phyloP scores from a whole-genome alignment of 371 early-diverging fungal species.

The Rhizopus microsporus region DNA sequence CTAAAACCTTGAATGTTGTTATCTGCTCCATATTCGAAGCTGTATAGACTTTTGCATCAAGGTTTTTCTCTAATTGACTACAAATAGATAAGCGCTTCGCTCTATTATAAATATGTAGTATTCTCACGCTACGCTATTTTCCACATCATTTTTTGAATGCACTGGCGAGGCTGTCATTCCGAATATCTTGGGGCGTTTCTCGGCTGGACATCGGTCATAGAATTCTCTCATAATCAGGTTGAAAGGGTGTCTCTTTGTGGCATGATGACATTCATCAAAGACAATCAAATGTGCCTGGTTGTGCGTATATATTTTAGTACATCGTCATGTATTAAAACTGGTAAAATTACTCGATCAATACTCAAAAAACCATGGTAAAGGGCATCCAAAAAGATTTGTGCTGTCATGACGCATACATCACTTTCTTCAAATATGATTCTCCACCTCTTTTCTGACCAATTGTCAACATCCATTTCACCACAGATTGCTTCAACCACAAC shows the following conservation, averaged over 20 bases:
- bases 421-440: conserved; percentile 45
- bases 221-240: conserved; percentile 84
- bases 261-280: conserved; percentile 95
- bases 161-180: conserved; percentile 95
- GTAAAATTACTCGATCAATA: conserved; percentile 56
- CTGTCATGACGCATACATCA: conserved; percentile 87
- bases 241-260: conserved; percentile 81
- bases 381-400: conserved; percentile 79
- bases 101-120: not conserved
- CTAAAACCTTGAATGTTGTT: conserved; percentile 40
- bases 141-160: conserved; percentile 46
- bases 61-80: conserved; percentile 68
- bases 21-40: conserved; percentile 42
- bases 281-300: conserved; percentile 73
- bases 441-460: conserved; percentile 67
- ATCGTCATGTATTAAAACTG: not conserved
- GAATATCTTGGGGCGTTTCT: conserved; percentile 77
- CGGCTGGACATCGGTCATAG: conserved; percentile 58
- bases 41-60: conserved; percentile 70
- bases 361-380: conserved; percentile 70
- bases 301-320: not conserved
- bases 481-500: conserved; percentile 60
- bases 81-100: too few relatives aligned
- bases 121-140: conserved; percentile 44
- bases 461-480: conserved; percentile 71